phyloP scores from a whole-genome alignment of 495 filamentous ascomycete species.

The Aspergillus nidulans region DNA sequence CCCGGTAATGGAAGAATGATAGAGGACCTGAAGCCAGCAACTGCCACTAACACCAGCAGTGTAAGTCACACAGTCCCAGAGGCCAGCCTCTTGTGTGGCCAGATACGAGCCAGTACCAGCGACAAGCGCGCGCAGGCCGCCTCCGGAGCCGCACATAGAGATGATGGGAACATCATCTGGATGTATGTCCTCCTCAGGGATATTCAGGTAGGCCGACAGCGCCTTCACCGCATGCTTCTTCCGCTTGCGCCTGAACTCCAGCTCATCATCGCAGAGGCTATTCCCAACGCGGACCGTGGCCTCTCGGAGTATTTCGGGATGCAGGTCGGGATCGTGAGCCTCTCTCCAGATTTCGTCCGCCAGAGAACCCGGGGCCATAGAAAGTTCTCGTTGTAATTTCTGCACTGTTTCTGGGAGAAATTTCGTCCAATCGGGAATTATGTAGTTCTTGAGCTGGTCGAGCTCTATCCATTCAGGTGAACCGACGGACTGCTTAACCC shows the following conservation, averaged over 20 bases:
- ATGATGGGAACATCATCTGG: constrained; percentile 90
- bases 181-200: constrained; percentile 76
- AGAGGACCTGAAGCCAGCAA: constrained; percentile 91
- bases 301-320: constrained; percentile 79
- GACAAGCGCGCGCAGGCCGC: constrained; percentile 82
- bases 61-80: constrained; percentile 92
- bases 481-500: constrained; percentile 46
- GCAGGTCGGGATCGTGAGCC: constrained; percentile 71
- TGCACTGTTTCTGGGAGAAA: constrained; percentile 69
- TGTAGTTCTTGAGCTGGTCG: constrained; percentile 61
- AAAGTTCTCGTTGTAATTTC: constrained; percentile 85
- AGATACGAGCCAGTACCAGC: constrained; percentile 82
- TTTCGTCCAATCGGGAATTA: constrained; percentile 79
- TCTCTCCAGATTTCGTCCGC: constrained; percentile 92
- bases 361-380: constrained; percentile 77
- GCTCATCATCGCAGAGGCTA: constrained; percentile 81
- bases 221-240: constrained; percentile 62
- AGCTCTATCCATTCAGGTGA: constrained; percentile 57
- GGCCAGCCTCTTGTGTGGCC: constrained; percentile 72
- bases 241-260: constrained; percentile 61
- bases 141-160: constrained; percentile 89
- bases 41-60: constrained; percentile 91
- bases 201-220: constrained; percentile 72
- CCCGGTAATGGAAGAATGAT: constrained; percentile 74
- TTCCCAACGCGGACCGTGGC: constrained; percentile 76